These are phyloP conservation scores for Cyanidioschyzon merolae DNA, from an alignment of 23 red algal genomes.

Conservation along the genomic window DNA sequence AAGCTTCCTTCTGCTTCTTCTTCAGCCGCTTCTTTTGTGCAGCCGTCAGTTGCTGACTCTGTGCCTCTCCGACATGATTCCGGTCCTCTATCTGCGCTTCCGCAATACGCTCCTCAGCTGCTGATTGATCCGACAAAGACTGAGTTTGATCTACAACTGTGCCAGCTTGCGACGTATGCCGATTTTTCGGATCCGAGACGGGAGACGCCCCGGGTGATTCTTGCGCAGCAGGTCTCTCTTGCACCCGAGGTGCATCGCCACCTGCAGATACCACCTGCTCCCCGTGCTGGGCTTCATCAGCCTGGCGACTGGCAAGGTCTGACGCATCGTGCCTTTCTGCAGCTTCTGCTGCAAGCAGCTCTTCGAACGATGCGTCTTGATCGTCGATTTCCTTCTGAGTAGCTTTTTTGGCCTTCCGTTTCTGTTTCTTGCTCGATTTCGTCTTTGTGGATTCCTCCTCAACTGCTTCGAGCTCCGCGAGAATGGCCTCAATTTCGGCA, in stretches of 20 bases:
- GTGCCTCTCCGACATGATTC: slow-evolving; percentile 28
- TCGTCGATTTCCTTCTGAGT: slow-evolving; percentile 28
- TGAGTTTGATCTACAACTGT: no score
- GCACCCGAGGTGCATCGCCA: background rate
- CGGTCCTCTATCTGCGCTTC: no score
- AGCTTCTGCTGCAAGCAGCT: slow-evolving; percentile 10
- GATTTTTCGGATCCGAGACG: no score
- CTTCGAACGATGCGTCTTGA: slow-evolving; percentile 47
- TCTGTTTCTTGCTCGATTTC: slow-evolving; percentile 32
- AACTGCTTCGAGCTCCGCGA: slow-evolving; percentile 31
- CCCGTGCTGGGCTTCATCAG: no score
- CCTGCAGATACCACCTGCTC: background rate
- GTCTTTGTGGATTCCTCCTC: slow-evolving; percentile 22
- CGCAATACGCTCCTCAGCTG: no score
- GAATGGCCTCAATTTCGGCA: slow-evolving; percentile 47
- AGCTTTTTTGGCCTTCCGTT: background rate
- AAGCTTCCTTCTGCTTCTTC: slow-evolving; percentile 40
- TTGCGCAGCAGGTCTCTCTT: background rate
- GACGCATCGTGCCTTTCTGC: background rate
- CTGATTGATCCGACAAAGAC: no score
- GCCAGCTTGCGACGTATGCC: no score
- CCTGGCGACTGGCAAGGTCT: no score
- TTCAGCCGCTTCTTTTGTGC: slow-evolving; percentile 68
- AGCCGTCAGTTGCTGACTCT: slow-evolving; percentile 23
- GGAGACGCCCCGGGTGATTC: slow-evolving; percentile 23